Evolutionary conservation across 176 grass and related monocot species (phyloP), one percentile per base, ranked within the genome.

Genomic region (Avena insularis): DNA sequence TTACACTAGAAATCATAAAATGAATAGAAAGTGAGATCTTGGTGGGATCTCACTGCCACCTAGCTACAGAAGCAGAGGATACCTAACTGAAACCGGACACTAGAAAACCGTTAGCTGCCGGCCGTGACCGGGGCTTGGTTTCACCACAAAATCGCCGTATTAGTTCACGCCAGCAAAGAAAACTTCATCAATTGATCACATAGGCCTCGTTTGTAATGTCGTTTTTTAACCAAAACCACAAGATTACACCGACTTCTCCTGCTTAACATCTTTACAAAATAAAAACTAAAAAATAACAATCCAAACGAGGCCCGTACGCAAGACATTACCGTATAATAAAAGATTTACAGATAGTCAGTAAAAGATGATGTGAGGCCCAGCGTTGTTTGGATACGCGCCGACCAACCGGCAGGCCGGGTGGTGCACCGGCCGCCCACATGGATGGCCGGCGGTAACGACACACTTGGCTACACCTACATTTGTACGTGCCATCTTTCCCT

Each of bases 41-140:
- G 5, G 36, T 38, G 36, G 36, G 36, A 38, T 38, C 36, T 38
- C 36, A 38, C 36, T 38, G 5, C 5, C 38, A 40, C 4, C 38
- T 40, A 1, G 0, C 33, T 35, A 35, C 0, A 0, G 3, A 35
- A 40, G 38, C 6, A 40, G 38, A 40, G 38, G 38, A 6, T 40
- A 40, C 38, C 0, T 0, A 68, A 19, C 6, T 25, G 43, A 50
- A 63, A 89, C 55, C 65, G 20, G 29, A 63, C 75, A 73, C 33
- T 3, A 45, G 50, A 62, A 75, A 75, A 75, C 68, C 58, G 82
- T 89, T 78, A 49, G 40, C 80, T 66, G 75, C n/a, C 45, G 54
- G 86, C 11, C 79, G 48, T 67, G 21, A 48, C 17, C 9, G 48
- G 85, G 14, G 70, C 0, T 31, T 31, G 11, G 46, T 59, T 73